A percentile compares a stretch with the other conserved stretches of the same genome.
Conservation (phyloP, 2,329 filamentous ascomycete species). For the Lachnellula arida region DNA sequence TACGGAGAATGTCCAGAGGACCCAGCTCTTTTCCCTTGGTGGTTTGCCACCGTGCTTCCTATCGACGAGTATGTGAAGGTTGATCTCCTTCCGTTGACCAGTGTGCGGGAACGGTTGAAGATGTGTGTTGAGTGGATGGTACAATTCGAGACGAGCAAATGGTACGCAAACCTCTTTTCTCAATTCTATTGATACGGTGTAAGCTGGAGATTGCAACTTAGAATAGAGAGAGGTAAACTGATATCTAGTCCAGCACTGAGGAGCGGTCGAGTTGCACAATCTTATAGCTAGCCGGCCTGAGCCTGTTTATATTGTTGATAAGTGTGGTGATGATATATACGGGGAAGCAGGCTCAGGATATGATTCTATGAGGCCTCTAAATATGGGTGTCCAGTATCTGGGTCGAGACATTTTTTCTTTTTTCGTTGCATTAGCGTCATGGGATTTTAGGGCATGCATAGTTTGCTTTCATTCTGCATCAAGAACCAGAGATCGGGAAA, state of each 20-base stretch:
- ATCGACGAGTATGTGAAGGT: constrained; percentile 78
- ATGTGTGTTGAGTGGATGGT: constrained; percentile 76
- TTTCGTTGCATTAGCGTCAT: not conserved
- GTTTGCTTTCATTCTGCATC: not conserved
- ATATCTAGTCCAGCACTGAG: not conserved
- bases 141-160: constrained; percentile 36
- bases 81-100: constrained; percentile 63
- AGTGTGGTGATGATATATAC: not conserved
- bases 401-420: not conserved
- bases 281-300: constrained; percentile 1
- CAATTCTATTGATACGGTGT: not conserved
- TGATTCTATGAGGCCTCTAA: not conserved
- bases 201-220: not conserved
- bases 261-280: not conserved
- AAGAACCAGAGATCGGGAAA: not conserved
- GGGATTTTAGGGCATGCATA: not conserved
- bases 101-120: constrained; percentile 76
- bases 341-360: not conserved
- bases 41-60: constrained; percentile 80
- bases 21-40: constrained; percentile 77
- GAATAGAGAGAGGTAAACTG: not conserved
- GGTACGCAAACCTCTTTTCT: constrained; percentile 17
- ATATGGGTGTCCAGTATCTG: not conserved
- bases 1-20: constrained; percentile 74
- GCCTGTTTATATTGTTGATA: not conserved